These are phyloP conservation scores for Myotisia sp. DNA, from an alignment of 2,329 filamentous ascomycete genomes.

Conservation along the genomic window DNA sequence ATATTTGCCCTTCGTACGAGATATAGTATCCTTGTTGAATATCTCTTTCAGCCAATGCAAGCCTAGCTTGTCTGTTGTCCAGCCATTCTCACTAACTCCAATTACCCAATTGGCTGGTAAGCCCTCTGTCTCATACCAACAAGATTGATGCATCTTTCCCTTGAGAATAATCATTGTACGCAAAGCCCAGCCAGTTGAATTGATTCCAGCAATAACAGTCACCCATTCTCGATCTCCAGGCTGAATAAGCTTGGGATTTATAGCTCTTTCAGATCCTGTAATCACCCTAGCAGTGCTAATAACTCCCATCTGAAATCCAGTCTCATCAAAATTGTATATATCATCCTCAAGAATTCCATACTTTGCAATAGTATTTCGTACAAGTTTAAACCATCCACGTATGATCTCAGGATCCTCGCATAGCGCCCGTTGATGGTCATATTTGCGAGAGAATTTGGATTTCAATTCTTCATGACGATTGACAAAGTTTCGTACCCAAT, in stretches of 20 bases:
- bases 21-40: background rate
- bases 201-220: background rate
- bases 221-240: background rate
- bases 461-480: background rate
- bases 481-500: background rate
- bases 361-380: background rate
- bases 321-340: background rate
- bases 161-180: background rate
- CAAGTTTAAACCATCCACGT: background rate
- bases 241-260: background rate
- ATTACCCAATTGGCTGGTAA: background rate
- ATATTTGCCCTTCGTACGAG: background rate
- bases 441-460: background rate
- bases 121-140: background rate
- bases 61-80: background rate
- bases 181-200: background rate
- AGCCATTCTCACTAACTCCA: background rate
- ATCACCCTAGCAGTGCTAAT: background rate
- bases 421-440: background rate
- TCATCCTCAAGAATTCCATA: background rate
- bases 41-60: background rate
- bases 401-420: background rate
- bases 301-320: background rate
- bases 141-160: slow-evolving; percentile 2
- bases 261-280: slow-evolving; percentile 9